These are phyloP conservation scores for Fusarium algeriense DNA, from an alignment of 2,329 filamentous ascomycete genomes.

Conservation along the genomic window DNA sequence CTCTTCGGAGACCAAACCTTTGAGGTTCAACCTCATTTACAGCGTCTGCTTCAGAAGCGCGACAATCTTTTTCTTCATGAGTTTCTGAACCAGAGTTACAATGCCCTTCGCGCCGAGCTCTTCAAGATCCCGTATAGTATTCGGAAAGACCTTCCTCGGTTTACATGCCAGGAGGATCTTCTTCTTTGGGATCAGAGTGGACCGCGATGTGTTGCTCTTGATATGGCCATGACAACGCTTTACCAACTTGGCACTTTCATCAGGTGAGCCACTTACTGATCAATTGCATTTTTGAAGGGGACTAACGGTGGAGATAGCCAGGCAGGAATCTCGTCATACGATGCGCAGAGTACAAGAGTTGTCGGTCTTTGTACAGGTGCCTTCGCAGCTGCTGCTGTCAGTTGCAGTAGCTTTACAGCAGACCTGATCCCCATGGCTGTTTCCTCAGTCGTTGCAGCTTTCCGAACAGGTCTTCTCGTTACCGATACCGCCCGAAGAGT, in stretches of 20 bases:
- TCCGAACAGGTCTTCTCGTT: conserved; percentile 35
- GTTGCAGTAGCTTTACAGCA: conserved; percentile 37
- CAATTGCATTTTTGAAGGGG: fast-evolving
- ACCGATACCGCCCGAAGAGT: conserved; percentile 29
- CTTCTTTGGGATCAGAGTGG: conserved; percentile 35
- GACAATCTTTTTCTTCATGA: conserved; percentile 42
- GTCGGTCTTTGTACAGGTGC: conserved; percentile 41
- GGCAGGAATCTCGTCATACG: conserved; percentile 32
- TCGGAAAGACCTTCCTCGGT: conserved; percentile 32
- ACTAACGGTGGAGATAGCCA: background rate
- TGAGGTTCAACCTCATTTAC: conserved; percentile 33
- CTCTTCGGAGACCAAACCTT: conserved; percentile 41
- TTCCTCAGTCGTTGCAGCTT: conserved; percentile 25
- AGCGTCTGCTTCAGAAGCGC: conserved; percentile 32
- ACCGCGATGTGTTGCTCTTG: conserved; percentile 34
- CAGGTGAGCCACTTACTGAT: background rate
- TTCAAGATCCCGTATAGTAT: conserved; percentile 30
- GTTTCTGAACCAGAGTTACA: conserved; percentile 34
- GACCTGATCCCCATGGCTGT: conserved; percentile 38
- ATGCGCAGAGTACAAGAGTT: conserved; percentile 25
- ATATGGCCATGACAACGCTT: conserved; percentile 41
- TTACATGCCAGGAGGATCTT: conserved; percentile 38
- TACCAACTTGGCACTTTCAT: conserved; percentile 40
- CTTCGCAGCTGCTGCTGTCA: conserved; percentile 38
- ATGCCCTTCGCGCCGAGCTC: conserved; percentile 31